These are phyloP conservation scores for Tulasnella sp. DNA, from an alignment of 768 basidiomycete genomes.

Conservation along the genomic window DNA sequence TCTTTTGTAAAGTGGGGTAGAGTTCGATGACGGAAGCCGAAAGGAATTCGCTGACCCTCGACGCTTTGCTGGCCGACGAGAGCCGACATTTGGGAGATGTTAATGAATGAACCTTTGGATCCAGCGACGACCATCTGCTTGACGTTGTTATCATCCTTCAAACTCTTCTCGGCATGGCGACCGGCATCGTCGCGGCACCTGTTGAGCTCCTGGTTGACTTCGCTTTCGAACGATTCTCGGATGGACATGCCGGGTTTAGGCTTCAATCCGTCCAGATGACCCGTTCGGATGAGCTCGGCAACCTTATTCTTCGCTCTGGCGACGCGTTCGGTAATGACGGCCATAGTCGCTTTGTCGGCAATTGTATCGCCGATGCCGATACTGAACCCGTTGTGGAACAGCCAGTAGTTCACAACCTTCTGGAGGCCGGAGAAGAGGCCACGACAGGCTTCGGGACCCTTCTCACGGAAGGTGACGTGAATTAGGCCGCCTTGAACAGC, in stretches of 20 bases:
- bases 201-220: conserved; percentile 89
- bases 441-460: conserved; percentile 89
- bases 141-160: conserved; percentile 99
- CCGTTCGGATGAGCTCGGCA: conserved; percentile 75
- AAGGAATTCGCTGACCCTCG: conserved; percentile 97
- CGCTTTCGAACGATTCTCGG: conserved; percentile 95
- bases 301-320: conserved; percentile 79
- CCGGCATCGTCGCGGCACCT: conserved; percentile 94
- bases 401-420: conserved; percentile 96
- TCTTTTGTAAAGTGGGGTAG: conserved; percentile 98
- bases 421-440: conserved; percentile 93
- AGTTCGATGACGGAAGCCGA: conserved; percentile 95
- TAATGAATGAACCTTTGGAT: conserved; percentile 98
- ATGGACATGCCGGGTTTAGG: conserved; percentile 98
- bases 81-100: conserved; percentile 99
- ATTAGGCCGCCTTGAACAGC: conserved; percentile 92
- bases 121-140: conserved; percentile 99
- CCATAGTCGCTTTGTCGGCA: conserved; percentile 88
- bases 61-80: conserved; percentile 99
- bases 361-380: conserved; percentile 99
- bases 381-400: conserved; percentile 98
- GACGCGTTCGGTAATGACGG: conserved; percentile 80
- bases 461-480: conserved; percentile 96
- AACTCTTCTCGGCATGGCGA: conserved; percentile 92
- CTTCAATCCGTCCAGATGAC: conserved; percentile 84